Conservation (phyloP, 805 yeast species). For the Starmerella stellata region DNA sequence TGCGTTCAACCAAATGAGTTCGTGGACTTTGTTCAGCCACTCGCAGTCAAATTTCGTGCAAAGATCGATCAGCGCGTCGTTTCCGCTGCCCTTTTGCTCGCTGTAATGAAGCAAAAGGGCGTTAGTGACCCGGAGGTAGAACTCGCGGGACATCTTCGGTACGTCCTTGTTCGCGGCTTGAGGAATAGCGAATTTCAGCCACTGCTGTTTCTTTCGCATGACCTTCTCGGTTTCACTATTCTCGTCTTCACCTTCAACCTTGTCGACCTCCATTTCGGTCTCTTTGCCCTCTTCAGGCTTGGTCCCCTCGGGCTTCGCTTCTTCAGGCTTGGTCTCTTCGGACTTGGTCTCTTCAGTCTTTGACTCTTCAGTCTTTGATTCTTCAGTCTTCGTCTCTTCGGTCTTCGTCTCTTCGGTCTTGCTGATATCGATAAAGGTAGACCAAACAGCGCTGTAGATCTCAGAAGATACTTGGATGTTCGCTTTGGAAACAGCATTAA, state of each 20-base stretch:
- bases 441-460: conserved; percentile 5
- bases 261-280: conserved; percentile 23
- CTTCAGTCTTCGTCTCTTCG: neutral
- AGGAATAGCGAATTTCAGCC: conserved; percentile 6
- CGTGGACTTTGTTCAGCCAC: conserved; percentile 51
- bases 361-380: neutral
- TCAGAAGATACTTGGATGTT: conserved; percentile 1
- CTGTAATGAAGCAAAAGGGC: conserved; percentile 50
- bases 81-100: conserved; percentile 30
- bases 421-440: neutral
- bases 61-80: conserved; percentile 25
- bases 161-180: conserved; percentile 1
- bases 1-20: conserved; percentile 51
- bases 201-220: conserved; percentile 1
- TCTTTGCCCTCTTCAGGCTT: conserved; percentile 28
- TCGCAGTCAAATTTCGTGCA: conserved; percentile 16
- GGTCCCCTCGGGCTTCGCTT: neutral
- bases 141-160: conserved; percentile 6
- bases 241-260: conserved; percentile 19
- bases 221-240: neutral
- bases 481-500: conserved; percentile 2
- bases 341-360: neutral
- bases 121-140: conserved; percentile 30
- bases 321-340: neutral
- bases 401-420: neutral